phyloP scores from a whole-genome alignment of 306 rosid genomes.

The Psophocarpus tetragonolobus region DNA sequence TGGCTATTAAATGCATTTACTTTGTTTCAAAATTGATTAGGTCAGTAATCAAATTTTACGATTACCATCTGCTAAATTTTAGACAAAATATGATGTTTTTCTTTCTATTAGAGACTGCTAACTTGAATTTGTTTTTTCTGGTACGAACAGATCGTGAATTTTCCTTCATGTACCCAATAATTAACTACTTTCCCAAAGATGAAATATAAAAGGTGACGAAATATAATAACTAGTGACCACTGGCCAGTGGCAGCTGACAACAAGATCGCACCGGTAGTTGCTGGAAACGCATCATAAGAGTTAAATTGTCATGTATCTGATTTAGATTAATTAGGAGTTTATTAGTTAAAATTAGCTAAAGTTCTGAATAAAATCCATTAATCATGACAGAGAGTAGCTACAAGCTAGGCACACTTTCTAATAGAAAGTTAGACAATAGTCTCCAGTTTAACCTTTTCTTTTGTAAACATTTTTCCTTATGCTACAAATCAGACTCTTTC shows the following conservation, averaged over 20 bases:
- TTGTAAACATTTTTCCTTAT: background rate
- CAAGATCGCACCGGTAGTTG: background rate
- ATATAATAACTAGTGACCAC: background rate
- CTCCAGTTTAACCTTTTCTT: background rate
- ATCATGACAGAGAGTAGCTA: background rate
- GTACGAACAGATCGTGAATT: background rate
- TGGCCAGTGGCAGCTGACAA: background rate
- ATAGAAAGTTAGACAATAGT: background rate
- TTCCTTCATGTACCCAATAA: background rate
- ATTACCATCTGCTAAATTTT: background rate
- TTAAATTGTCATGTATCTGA: background rate
- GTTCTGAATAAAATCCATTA: background rate
- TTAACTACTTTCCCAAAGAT: background rate
- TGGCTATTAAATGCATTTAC: background rate
- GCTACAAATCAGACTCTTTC: background rate
- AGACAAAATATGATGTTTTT: background rate
- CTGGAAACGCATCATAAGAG: background rate
- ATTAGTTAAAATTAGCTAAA: background rate
- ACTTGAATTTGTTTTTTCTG: background rate
- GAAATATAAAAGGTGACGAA: background rate
- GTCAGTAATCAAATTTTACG: background rate
- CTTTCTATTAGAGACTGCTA: background rate
- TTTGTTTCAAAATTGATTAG: background rate
- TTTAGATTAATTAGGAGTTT: background rate
- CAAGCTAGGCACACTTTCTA: background rate